Percentiles rank a stretch among this genome's conserved stretches.
phyloP scores from a whole-genome alignment of 2,329 filamentous ascomycete genomes.

The Colletotrichum sp. region DNA sequence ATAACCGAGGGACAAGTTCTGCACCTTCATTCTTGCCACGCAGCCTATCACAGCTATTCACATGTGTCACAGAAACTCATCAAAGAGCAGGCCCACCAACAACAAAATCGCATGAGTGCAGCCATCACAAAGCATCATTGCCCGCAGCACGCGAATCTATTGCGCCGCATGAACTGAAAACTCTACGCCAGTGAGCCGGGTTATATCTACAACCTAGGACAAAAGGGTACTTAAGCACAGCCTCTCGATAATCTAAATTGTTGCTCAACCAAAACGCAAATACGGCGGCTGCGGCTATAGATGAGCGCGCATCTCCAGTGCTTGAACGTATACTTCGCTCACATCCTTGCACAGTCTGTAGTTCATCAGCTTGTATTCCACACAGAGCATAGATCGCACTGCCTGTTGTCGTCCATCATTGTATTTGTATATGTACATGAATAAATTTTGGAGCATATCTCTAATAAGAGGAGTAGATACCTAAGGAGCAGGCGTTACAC shows the following conservation, averaged over 20 bases:
- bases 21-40: background rate
- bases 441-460: background rate
- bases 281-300: background rate
- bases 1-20: background rate
- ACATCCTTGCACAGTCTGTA: background rate
- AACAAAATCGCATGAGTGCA: background rate
- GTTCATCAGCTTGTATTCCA: background rate
- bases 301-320: background rate
- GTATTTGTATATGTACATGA: accelerated
- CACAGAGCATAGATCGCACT: background rate
- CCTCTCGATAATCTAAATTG: accelerated
- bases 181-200: too few species aligned
- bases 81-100: accelerated
- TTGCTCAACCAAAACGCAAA: background rate
- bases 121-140: accelerated
- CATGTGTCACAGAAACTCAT: accelerated
- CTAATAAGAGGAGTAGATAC: background rate
- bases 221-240: accelerated
- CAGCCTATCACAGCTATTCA: accelerated
- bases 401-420: background rate
- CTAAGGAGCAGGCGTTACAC: background rate
- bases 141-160: accelerated
- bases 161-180: too few species aligned
- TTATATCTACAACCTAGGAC: too few species aligned
- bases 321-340: background rate